These are phyloP conservation scores for Hyphodiscus hymeniophilus DNA, from an alignment of 495 filamentous ascomycete genomes.

Conservation along the genomic window DNA sequence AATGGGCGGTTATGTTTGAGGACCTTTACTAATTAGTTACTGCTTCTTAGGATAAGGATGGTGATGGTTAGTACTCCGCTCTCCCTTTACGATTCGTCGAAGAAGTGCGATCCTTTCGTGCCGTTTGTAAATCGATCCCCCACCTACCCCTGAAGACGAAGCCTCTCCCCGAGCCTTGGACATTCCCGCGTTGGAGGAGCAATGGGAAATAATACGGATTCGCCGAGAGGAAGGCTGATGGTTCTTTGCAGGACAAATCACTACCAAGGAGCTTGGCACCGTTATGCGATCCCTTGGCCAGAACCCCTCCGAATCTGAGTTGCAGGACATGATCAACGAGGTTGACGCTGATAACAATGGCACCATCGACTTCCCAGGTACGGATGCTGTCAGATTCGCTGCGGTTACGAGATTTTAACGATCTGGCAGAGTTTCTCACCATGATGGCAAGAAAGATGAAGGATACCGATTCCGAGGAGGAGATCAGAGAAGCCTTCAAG, in stretches of 20 bases:
- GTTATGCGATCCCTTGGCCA: constrained; percentile 99
- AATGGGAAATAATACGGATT: too few species aligned
- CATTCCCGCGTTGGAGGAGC: too few species aligned
- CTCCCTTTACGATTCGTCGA: neutral
- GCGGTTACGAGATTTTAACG: constrained; percentile 2
- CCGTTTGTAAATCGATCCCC: too few species aligned
- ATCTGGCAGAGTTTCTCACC: constrained; percentile 78
- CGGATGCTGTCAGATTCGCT: constrained; percentile 9
- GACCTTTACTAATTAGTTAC: constrained; percentile 7
- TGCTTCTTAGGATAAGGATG: constrained; percentile 86
- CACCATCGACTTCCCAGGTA: constrained; percentile 98
- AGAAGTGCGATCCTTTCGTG: too few species aligned
- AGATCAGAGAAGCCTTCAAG: constrained; percentile 79
- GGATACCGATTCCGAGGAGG: constrained; percentile 98
- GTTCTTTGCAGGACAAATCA: constrained; percentile 75
- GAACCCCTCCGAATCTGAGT: constrained; percentile 96
- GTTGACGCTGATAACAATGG: constrained; percentile 99
- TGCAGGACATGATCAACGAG: constrained; percentile 99
- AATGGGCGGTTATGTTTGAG: neutral
- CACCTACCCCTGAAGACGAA: too few species aligned
- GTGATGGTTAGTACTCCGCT: constrained; percentile 79
- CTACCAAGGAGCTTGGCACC: constrained; percentile 97
- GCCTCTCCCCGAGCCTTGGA: too few species aligned
- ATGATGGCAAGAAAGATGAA: constrained; percentile 99
- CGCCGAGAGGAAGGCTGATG: constrained; percentile 8